Evolutionary conservation across 2,329 filamentous ascomycete genomes (phyloP), one percentile per base, ranked within the genome.

Genomic region (Stemphylium vesicarium): DNA sequence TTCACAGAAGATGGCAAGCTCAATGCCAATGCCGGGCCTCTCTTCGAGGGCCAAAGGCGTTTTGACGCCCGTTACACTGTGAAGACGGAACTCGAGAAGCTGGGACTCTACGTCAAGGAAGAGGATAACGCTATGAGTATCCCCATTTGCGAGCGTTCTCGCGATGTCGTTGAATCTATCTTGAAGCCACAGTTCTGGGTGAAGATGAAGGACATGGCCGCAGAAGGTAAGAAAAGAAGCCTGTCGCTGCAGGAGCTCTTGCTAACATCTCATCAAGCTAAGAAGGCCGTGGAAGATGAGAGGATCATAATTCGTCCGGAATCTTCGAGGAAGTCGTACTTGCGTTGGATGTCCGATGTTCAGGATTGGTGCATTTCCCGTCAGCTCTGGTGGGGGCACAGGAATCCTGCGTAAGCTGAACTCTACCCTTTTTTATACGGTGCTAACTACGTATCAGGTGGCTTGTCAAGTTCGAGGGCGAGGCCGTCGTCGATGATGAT

Each of bases 161-260:
- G 94, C 79, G 94, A 98, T 74, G 57, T 73, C 50, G 96, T 98
- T 65, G 94, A 98, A 79, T 94, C 94, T 4, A 80, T 96, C 36
- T 84, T 97, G 81, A 97, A 96, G 81, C 93, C 93, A 11, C 94
- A 98, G 75, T 98, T 94, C 95, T 98, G 93, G 92, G 93, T 98
- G 84, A 88, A 85, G 70, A 97, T 96, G 92, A 86, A 89, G 70
- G 87, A n/a, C n/a, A n/a, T n/a, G n/a, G n/a, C n/a, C n/a, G n/a
- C n/a, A n/a, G n/a, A n/a, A n/a, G n/a, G n/a, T n/a, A n/a, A n/a
- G n/a, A n/a, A n/a, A n/a, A n/a, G n/a, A n/a, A n/a, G n/a, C n/a
- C n/a, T n/a, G n/a, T n/a, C n/a, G n/a, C n/a, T n/a, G n/a, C n/a
- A n/a, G n/a, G n/a, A n/a, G n/a, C n/a, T n/a, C n/a, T n/a, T n/a